Conservation (phyloP, 441 rosid genomes). For the Populus tomentosa region DNA sequence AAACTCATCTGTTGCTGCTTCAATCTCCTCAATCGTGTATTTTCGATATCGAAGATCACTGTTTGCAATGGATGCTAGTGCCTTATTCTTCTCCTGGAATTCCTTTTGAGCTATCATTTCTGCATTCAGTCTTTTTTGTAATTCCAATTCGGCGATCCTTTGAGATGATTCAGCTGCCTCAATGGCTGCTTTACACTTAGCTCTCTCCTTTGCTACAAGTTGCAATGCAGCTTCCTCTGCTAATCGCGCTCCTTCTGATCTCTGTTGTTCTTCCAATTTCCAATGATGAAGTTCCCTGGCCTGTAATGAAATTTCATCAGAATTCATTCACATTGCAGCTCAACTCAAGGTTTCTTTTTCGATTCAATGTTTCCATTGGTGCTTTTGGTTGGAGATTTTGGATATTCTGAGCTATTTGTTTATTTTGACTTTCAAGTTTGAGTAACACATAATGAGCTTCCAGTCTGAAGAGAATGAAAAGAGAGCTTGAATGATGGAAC, state of each 20-base stretch:
- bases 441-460: too few species aligned
- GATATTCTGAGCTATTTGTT: not conserved
- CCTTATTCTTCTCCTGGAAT: conserved; percentile 35
- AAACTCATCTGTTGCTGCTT: conserved; percentile 58
- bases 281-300: conserved; percentile 55
- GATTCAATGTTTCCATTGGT: not conserved
- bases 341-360: not conserved
- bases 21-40: conserved; percentile 74
- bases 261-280: conserved; percentile 56
- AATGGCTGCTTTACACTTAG: conserved; percentile 53
- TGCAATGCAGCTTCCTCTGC: conserved; percentile 67
- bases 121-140: conserved; percentile 45
- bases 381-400: not conserved
- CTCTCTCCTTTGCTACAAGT: conserved; percentile 63
- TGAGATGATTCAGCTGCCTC: conserved; percentile 70
- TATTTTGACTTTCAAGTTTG: not conserved
- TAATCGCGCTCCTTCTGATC: conserved; percentile 44
- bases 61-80: conserved; percentile 22
- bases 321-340: not conserved
- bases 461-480: not conserved
- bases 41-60: conserved; percentile 43
- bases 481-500: not conserved
- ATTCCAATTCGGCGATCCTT: conserved; percentile 58
- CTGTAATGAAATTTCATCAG: conserved; percentile 27
- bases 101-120: conserved; percentile 55